A percentile compares a stretch with the other conserved stretches of the same genome.
phyloP scores from a whole-genome alignment of 306 rosid genomes.

The Pyrus bretschneideri region DNA sequence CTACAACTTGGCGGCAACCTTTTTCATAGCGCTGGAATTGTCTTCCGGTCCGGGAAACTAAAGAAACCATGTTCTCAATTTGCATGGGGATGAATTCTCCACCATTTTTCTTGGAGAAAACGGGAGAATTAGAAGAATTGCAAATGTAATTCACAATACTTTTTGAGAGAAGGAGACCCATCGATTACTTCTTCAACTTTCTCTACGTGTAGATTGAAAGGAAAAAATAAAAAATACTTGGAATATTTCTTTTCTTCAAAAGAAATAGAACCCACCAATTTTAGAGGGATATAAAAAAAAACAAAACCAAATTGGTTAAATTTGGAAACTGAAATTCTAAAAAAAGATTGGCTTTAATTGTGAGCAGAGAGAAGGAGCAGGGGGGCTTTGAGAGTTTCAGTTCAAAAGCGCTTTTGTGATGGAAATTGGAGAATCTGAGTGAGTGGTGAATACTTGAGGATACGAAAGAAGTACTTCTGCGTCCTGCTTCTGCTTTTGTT shows the following conservation, averaged over 20 bases:
- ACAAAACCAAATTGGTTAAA: not conserved
- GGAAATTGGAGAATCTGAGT: not conserved
- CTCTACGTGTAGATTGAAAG: not conserved
- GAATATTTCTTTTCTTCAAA: not conserved
- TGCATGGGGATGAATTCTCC: constrained; percentile 33
- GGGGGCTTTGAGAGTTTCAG: not conserved
- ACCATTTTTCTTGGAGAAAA: constrained; percentile 22
- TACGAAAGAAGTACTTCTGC: not conserved
- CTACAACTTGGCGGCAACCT: constrained; percentile 80
- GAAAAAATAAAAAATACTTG: too few relatives aligned
- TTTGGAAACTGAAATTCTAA: not conserved
- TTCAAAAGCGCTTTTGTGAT: not conserved
- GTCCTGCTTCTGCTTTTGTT: not conserved
- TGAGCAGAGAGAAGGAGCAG: not conserved
- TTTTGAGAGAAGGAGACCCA: constrained; percentile 68
- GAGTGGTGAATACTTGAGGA: not conserved
- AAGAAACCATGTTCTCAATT: constrained; percentile 35
- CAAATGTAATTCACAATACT: constrained; percentile 27
- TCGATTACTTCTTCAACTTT: constrained; percentile 4
- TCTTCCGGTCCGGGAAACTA: constrained; percentile 70
- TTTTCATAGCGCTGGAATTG: constrained; percentile 67
- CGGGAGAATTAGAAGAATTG: constrained; percentile 12
- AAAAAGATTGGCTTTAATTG: not conserved
- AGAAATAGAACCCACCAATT: not conserved
- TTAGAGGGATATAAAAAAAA: too few relatives aligned